phyloP scores from a whole-genome alignment of 208 protist genomes.

The Trypanosoma lewisi region DNA sequence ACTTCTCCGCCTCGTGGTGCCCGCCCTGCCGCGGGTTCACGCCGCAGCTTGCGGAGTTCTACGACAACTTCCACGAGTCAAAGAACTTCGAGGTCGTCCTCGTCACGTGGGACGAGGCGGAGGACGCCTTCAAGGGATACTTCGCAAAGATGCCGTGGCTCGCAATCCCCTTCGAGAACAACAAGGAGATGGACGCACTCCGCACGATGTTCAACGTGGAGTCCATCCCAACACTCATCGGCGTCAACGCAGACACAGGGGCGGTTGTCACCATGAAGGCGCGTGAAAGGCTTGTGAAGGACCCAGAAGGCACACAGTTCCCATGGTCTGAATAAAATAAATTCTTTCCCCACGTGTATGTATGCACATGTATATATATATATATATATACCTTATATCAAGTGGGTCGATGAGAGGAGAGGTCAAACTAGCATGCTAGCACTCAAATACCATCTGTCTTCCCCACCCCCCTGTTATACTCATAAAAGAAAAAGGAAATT shows the following conservation, averaged over 20 bases:
- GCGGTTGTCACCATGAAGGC: slow-evolving; percentile 65
- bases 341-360: slow-evolving; percentile 1
- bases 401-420: not conserved
- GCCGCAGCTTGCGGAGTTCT: slow-evolving; percentile 81
- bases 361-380: slow-evolving; percentile 21
- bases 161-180: slow-evolving; percentile 60
- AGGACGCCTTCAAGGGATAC: slow-evolving; percentile 72
- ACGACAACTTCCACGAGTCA: slow-evolving; percentile 55
- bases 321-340: slow-evolving; percentile 51
- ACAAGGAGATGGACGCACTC: slow-evolving; percentile 42
- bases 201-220: slow-evolving; percentile 56
- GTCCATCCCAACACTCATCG: slow-evolving; percentile 79
- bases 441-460: no score
- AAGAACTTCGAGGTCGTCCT: slow-evolving; percentile 90
- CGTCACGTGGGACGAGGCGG: slow-evolving; percentile 77
- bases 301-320: slow-evolving; percentile 68
- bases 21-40: slow-evolving; percentile 93
- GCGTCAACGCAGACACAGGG: slow-evolving; percentile 72
- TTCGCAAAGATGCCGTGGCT: slow-evolving; percentile 85
- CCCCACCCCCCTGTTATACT: no score
- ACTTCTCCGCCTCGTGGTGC: slow-evolving; percentile 94
- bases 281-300: slow-evolving; percentile 48
- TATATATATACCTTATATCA: slow-evolving; percentile 8
- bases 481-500: not conserved
- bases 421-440: no score